Evolutionary conservation across 208 protist species (phyloP).

Genomic region (Crithidia brevicula): DNA sequence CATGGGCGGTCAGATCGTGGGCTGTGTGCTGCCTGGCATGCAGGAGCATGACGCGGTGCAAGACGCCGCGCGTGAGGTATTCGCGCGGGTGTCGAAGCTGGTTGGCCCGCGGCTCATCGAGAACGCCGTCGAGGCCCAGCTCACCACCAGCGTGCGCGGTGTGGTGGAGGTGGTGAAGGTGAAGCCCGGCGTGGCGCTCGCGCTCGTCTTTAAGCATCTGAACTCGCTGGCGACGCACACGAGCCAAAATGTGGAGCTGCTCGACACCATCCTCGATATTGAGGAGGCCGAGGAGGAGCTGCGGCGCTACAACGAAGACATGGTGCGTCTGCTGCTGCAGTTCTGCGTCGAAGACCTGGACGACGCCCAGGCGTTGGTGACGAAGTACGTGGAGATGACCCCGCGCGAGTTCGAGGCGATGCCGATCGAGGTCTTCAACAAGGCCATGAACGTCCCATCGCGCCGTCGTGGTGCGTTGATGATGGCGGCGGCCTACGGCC

Average conservation of each 20-base stretch:
- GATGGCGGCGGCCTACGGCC: conserved; percentile 69
- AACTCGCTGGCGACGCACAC: conserved; percentile 51
- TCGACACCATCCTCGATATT: conserved; percentile 81
- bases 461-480: conserved; percentile 74
- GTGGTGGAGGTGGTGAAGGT: conserved; percentile 94
- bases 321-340: conserved; percentile 59
- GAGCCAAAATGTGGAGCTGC: conserved; percentile 68
- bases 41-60: conserved; percentile 86
- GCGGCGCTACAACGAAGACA: conserved; percentile 59
- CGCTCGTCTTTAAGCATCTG: conserved; percentile 83
- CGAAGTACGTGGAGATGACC: conserved; percentile 64
- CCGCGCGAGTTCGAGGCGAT: conserved; percentile 54
- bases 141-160: conserved; percentile 81
- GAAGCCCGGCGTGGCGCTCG: conserved; percentile 78
- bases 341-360: conserved; percentile 72
- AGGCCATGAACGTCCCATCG: conserved; percentile 62
- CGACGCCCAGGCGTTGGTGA: conserved; percentile 57
- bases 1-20: conserved; percentile 86
- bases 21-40: conserved; percentile 89
- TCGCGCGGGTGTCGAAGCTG: conserved; percentile 76
- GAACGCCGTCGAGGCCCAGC: conserved; percentile 82
- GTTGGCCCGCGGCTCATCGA: conserved; percentile 84
- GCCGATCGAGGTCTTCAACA: conserved; percentile 65
- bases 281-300: conserved; percentile 83
- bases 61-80: conserved; percentile 78